phyloP scores from a whole-genome alignment of 2,329 filamentous ascomycete species.

The Ascochyta viciae-villosae region DNA sequence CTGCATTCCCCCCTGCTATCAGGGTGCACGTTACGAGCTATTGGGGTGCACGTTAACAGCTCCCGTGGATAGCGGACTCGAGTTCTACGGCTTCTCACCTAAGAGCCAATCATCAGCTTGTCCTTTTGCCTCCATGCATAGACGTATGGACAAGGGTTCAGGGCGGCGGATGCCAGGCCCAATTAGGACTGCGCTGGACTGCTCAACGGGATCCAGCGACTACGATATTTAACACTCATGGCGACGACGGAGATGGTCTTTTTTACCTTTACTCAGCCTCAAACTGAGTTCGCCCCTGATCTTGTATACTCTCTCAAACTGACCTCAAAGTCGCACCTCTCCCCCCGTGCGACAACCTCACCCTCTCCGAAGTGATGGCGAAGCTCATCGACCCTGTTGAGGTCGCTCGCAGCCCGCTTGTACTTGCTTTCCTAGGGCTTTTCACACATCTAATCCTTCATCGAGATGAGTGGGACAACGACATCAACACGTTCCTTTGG shows the following conservation, averaged over 20 bases:
- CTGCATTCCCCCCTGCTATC: too few species aligned
- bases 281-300: not conserved
- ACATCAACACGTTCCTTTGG: constrained; percentile 21
- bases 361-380: constrained; percentile 5
- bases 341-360: not conserved
- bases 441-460: constrained; percentile 32
- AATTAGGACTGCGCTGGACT: constrained; percentile 4
- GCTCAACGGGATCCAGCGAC: not conserved
- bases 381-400: constrained; percentile 14
- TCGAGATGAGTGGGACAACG: constrained; percentile 35
- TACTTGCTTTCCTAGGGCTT: constrained; percentile 31
- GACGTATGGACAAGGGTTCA: not conserved
- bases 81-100: not conserved
- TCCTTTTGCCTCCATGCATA: not conserved
- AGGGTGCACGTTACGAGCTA: too few species aligned
- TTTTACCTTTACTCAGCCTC: not conserved
- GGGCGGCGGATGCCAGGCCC: not conserved
- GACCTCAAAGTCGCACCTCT: not conserved
- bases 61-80: too few species aligned
- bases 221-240: not conserved
- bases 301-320: not conserved
- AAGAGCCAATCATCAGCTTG: constrained; percentile 1
- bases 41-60: too few species aligned
- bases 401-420: constrained; percentile 29
- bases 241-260: not conserved